phyloP scores from a whole-genome alignment of 176 grass and related monocot species.

The Neostapfia colusana region DNA sequence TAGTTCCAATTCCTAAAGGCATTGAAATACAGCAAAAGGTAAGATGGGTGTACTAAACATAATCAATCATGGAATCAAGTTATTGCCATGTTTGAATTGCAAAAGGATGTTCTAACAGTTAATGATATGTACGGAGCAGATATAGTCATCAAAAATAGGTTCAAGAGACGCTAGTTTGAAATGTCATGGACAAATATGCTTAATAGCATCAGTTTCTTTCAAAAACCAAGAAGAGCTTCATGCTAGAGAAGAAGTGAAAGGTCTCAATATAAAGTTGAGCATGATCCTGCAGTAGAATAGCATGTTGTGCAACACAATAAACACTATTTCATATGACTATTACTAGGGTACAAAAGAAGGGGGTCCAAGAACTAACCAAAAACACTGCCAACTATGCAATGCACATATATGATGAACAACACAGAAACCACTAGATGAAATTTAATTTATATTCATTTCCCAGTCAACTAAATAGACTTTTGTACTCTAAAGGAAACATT shows the following conservation, averaged over 20 bases:
- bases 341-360: not conserved
- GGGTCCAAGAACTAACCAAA: not conserved
- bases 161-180: not conserved
- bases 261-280: conserved; percentile 13
- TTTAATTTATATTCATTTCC: not conserved
- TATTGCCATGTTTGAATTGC: conserved; percentile 1
- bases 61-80: not conserved
- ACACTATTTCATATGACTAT: conserved; percentile 1
- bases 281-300: not conserved
- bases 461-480: not conserved
- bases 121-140: conserved; percentile 1
- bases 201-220: conserved; percentile 27
- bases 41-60: conserved; percentile 2
- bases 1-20: conserved; percentile 72
- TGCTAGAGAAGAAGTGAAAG: not conserved
- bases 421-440: not conserved
- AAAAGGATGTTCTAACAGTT: conserved; percentile 4
- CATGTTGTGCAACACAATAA: not conserved
- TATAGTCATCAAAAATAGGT: not conserved
- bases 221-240: conserved; percentile 2
- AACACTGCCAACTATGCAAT: not conserved
- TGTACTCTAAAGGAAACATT: not conserved
- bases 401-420: not conserved
- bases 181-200: not conserved
- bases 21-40: conserved; percentile 37